Conservation (phyloP, 1,139 yeast genomes). For the Hyphopichia khmerensis region DNA sequence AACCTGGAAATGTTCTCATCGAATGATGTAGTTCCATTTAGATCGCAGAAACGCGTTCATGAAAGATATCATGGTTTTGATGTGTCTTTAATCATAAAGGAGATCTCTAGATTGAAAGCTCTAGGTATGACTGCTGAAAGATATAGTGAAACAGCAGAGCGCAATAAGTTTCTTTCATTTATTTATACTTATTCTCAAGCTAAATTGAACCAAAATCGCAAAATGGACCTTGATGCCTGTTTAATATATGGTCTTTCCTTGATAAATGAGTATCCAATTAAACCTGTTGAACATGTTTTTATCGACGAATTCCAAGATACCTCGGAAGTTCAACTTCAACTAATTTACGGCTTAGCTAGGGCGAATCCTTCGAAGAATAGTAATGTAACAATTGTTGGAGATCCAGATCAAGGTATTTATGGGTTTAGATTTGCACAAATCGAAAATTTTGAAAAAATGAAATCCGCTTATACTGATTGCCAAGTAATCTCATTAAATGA, state of each 20-base stretch:
- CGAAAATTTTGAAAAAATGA: slow-evolving; percentile 64
- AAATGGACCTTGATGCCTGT: slow-evolving; percentile 84
- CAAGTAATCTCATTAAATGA: slow-evolving; percentile 49
- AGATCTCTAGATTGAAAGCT: slow-evolving; percentile 56
- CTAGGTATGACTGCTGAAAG: slow-evolving; percentile 41
- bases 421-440: slow-evolving; percentile 81
- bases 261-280: slow-evolving; percentile 43
- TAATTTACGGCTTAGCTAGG: slow-evolving; percentile 60
- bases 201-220: slow-evolving; percentile 35
- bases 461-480: slow-evolving; percentile 35
- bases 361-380: slow-evolving; percentile 28
- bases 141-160: slow-evolving; percentile 16
- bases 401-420: slow-evolving; percentile 94
- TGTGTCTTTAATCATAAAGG: slow-evolving; percentile 35
- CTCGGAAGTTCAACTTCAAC: slow-evolving; percentile 67
- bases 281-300: slow-evolving; percentile 62
- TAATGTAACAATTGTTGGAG: slow-evolving; percentile 87
- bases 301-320: slow-evolving; percentile 97
- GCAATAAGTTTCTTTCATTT: slow-evolving; percentile 17
- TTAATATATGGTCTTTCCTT: slow-evolving; percentile 55
- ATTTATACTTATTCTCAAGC: slow-evolving; percentile 56
- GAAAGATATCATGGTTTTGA: slow-evolving; percentile 31
- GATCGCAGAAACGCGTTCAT: slow-evolving; percentile 9
- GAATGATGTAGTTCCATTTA: slow-evolving; percentile 13
- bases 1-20: slow-evolving; percentile 26